A percentile compares a stretch with the other conserved stretches of the same genome.
Evolutionary conservation across 257 asterid species (phyloP).

Genomic region (Schizonepeta tenuifolia): DNA sequence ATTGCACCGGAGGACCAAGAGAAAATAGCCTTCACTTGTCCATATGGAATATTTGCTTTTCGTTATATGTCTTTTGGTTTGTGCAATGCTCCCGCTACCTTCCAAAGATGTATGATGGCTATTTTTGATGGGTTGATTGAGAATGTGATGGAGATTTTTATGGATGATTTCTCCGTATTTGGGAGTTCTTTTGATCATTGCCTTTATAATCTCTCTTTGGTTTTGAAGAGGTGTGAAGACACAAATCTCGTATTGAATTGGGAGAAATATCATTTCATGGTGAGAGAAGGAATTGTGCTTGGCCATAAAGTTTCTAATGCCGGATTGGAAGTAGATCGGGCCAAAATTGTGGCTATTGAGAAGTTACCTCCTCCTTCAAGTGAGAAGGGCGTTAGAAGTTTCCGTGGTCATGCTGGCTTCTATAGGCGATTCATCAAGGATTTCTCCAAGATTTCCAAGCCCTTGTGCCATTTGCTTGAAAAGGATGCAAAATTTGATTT

Average conservation of each 20-base stretch:
- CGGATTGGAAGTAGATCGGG: neutral
- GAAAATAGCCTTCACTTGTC: too few relatives aligned
- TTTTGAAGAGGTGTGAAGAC: too few relatives aligned
- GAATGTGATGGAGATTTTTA: neutral
- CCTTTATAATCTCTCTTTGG: too few relatives aligned
- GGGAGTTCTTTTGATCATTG: neutral
- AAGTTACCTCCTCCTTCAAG: too few relatives aligned
- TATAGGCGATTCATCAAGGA: neutral
- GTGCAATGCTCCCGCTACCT: neutral
- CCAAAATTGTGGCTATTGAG: neutral
- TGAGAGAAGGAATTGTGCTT: too few relatives aligned
- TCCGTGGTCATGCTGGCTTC: neutral
- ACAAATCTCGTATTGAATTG: too few relatives aligned
- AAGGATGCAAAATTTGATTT: neutral
- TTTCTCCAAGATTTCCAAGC: neutral
- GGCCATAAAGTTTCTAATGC: neutral
- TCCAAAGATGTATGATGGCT: neutral
- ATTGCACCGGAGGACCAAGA: too few relatives aligned
- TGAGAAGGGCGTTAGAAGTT: neutral
- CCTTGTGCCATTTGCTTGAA: neutral
- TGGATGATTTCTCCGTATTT: neutral
- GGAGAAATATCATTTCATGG: too few relatives aligned
- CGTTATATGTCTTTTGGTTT: neutral
- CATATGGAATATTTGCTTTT: neutral
- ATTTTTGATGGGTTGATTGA: neutral